phyloP scores from a whole-genome alignment of 768 basidiomycete species.

The Suillus spraguei region DNA sequence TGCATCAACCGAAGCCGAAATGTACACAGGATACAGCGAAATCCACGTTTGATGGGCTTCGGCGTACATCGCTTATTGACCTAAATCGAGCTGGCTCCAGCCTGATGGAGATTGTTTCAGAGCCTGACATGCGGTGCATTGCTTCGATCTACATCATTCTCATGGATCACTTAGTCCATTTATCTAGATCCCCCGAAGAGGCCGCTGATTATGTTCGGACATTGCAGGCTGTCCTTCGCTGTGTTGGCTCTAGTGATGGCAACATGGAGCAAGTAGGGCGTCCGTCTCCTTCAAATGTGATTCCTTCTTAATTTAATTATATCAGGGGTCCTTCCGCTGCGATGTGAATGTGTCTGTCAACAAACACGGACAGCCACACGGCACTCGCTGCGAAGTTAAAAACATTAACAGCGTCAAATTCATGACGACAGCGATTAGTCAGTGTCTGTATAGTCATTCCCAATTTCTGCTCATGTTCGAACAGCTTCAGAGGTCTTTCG shows the following conservation, averaged over 20 bases:
- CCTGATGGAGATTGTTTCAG: constrained; percentile 95
- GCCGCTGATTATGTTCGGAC: constrained; percentile 85
- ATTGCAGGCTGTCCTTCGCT: constrained; percentile 78
- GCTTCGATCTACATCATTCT: background rate
- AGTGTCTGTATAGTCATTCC: constrained; percentile 22
- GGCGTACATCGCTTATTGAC: constrained; percentile 66
- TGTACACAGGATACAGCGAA: constrained; percentile 86
- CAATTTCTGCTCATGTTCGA: background rate
- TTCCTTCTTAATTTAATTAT: constrained; percentile 13
- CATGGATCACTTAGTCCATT: background rate
- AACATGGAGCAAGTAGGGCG: constrained; percentile 90
- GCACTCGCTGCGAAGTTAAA: constrained; percentile 95
- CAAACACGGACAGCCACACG: constrained; percentile 56
- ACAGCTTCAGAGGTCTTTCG: constrained; percentile 81
- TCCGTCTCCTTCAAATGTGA: background rate
- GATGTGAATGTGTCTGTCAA: constrained; percentile 96
- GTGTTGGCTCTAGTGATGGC: constrained; percentile 88
- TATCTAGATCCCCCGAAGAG: constrained; percentile 75
- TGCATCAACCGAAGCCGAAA: background rate
- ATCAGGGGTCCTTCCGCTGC: constrained; percentile 88
- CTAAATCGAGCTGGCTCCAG: constrained; percentile 89
- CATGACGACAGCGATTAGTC: constrained; percentile 85
- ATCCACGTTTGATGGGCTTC: constrained; percentile 61
- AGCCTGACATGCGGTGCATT: constrained; percentile 78
- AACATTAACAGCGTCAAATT: constrained; percentile 92